phyloP scores from a whole-genome alignment of 805 yeast species.

The Schwanniomyces vanrijiae region DNA sequence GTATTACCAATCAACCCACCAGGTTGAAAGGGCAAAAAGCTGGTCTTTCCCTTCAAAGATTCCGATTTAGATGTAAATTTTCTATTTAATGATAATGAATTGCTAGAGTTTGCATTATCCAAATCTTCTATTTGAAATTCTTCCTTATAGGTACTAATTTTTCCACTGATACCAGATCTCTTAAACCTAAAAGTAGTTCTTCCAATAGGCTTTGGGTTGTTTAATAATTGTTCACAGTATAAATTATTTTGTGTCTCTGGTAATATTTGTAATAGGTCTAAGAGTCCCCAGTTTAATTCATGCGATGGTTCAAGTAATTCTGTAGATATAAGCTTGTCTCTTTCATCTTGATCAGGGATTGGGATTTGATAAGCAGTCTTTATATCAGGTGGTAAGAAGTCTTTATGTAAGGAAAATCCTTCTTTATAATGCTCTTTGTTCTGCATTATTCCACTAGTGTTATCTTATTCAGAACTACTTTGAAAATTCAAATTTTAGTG shows the following conservation, averaged over 20 bases:
- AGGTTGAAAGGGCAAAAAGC: constrained; percentile 86
- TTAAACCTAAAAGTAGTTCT: constrained; percentile 68
- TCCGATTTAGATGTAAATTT: constrained; percentile 62
- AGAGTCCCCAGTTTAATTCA: constrained; percentile 65
- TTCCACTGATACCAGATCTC: constrained; percentile 75
- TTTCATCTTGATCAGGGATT: background rate
- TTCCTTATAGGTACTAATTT: constrained; percentile 62
- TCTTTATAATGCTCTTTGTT: background rate
- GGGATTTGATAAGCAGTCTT: constrained; percentile 5
- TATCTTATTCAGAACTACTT: background rate
- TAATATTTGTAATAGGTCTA: constrained; percentile 63
- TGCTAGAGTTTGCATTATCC: constrained; percentile 60
- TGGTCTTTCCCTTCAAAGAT: constrained; percentile 65
- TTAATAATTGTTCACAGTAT: constrained; percentile 50
- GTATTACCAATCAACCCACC: constrained; percentile 60
- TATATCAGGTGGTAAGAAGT: constrained; percentile 3
- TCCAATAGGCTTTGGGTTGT: constrained; percentile 58
- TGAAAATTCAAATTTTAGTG: background rate
- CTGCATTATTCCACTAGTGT: background rate
- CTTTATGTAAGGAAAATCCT: background rate
- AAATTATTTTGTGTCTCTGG: constrained; percentile 41
- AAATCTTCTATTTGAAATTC: constrained; percentile 41
- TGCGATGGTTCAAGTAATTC: constrained; percentile 64
- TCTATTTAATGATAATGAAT: constrained; percentile 73
- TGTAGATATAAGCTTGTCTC: constrained; percentile 11